Base-by-base conservation (phyloP, 2,329 filamentous ascomycete species). In the Phyllosticta capitalensis region DNA sequence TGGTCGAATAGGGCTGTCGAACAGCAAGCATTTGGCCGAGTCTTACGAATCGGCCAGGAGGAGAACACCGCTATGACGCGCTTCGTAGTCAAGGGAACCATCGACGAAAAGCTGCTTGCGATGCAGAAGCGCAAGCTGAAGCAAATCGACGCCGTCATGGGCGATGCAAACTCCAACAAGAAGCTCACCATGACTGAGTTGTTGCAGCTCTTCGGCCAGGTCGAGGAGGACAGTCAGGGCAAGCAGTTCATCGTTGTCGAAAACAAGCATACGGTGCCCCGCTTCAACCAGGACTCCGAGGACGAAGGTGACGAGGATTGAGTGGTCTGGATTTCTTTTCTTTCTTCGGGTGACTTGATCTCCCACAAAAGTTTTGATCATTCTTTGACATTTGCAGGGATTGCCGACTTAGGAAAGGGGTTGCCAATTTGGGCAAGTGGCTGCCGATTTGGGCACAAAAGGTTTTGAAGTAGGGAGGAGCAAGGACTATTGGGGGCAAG, bases 41-140 rank as follows among this genome's bases (percentile, higher is more conserved):
- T 89, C 0, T 81, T 81, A 64, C 79, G 88, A 5, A 83, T 85
- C 2, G 86, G 86, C 0, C 88, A 92, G 63, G 62, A 67, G 0
- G 81, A 85, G 50, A 73, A 82, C 33, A 85, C 85, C 0, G 74
- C 82, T 10, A 79, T 88, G 60, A 77, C 82, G 0, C 78, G 83
- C 0, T 75, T 90, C 33, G 70, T 83, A 0, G 75, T 84, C 0
- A 69, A 74, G 1, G 74, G 80, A 4, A 81, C 78, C 0, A 80
- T 89, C 5, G 87, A 91, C 61, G 74, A 79, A 9, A 72, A 77
- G 0, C 74, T 90, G 3, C 67, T 79, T 0, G 53, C 69, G 0
- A 75, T 89, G 63, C 86, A 90, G 61, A 61, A 75, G 0, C 56
- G 65, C 0, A 90, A 90, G 65, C 64, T 75, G 58, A 45, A 61